These are phyloP conservation scores for Vigna radiata DNA, from an alignment of 306 rosid species.

Conservation along the genomic window DNA sequence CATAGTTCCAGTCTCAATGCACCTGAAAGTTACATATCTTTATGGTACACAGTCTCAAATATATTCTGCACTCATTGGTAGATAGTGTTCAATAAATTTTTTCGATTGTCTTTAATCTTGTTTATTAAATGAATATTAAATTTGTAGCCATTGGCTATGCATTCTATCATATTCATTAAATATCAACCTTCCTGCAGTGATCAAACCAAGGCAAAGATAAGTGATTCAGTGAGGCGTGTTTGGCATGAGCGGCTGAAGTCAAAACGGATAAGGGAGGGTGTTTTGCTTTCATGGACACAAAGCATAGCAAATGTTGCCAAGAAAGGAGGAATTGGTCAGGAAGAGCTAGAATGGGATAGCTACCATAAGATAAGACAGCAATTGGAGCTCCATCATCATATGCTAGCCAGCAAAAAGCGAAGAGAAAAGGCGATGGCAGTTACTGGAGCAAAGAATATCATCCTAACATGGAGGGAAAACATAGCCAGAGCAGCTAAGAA, in stretches of 20 bases:
- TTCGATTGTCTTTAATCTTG: conserved; percentile 20
- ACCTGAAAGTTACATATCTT: conserved; percentile 26
- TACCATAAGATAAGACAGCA: conserved; percentile 47
- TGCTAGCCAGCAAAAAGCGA: conserved; percentile 49
- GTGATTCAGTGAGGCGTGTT: conserved; percentile 59
- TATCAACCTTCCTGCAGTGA: conserved; percentile 57
- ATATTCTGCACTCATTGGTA: background rate
- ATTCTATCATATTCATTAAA: conserved; percentile 11
- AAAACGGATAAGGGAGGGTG: conserved; percentile 52
- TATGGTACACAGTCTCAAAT: background rate
- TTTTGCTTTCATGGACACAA: conserved; percentile 63
- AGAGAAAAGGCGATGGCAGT: conserved; percentile 44
- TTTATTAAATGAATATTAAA: conserved; percentile 31
- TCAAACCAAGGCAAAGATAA: conserved; percentile 73
- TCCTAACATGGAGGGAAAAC: conserved; percentile 45
- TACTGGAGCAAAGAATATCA: conserved; percentile 48
- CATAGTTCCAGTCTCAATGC: background rate
- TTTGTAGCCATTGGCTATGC: conserved; percentile 16
- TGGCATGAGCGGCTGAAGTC: conserved; percentile 72
- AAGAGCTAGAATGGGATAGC: conserved; percentile 67
- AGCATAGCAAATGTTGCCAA: conserved; percentile 76
- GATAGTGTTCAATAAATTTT: background rate
- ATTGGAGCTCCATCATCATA: conserved; percentile 35
- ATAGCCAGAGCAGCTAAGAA: conserved; percentile 78
- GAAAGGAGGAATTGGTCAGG: conserved; percentile 66